Percentiles rank a stretch among this genome's conserved stretches.
Conservation (phyloP, 768 basidiomycete genomes). For the Cyclocybe aegerita region DNA sequence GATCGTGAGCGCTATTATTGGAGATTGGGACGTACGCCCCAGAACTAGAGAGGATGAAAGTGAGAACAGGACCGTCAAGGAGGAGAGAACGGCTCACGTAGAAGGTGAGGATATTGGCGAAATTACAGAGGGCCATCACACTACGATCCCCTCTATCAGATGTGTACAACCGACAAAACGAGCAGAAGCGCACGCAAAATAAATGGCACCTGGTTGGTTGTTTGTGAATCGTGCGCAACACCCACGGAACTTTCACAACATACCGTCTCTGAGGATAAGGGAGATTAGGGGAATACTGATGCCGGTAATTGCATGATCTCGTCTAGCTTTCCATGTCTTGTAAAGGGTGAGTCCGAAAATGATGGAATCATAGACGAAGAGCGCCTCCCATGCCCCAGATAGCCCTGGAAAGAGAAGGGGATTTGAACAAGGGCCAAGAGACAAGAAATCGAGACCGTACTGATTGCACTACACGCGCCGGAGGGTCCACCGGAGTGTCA, state of each 20-base stretch:
- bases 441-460: constrained; percentile 7
- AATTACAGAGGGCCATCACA: constrained; percentile 50
- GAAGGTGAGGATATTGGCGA: constrained; percentile 43
- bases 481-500: background rate
- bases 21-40: constrained; percentile 6
- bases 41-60: background rate
- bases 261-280: constrained; percentile 50
- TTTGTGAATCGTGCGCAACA: background rate
- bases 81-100: constrained; percentile 23
- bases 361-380: constrained; percentile 47
- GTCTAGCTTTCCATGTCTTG: constrained; percentile 40
- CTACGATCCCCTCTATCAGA: constrained; percentile 23
- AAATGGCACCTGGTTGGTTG: constrained; percentile 42
- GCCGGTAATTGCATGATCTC: constrained; percentile 22
- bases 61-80: background rate
- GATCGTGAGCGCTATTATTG: background rate
- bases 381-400: constrained; percentile 47
- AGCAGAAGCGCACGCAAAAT: constrained; percentile 41
- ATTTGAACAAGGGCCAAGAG: background rate
- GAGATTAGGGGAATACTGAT: constrained; percentile 35
- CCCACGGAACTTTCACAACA: constrained; percentile 12
- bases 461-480: constrained; percentile 13
- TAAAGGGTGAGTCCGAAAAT: constrained; percentile 47
- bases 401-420: constrained; percentile 20
- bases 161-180: background rate